Percentiles rank a stretch among this genome's conserved stretches.
Conservation (phyloP, 208 protist species). For the Leishmania mexicana region DNA sequence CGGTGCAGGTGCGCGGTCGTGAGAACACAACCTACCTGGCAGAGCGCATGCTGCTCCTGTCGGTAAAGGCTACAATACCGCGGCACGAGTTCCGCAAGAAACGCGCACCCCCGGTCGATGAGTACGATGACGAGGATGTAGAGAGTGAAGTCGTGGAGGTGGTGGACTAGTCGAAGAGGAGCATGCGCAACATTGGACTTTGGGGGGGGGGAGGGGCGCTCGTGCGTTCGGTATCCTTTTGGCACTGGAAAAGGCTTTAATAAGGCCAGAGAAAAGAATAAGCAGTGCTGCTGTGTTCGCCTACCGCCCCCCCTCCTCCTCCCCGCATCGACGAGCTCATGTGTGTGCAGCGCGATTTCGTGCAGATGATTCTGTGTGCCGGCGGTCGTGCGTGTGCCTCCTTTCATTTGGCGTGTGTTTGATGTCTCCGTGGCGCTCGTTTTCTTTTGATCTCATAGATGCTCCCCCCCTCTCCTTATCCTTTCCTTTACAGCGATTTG, state of each 20-base stretch:
- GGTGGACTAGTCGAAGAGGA: not conserved
- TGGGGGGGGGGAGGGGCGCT: not conserved
- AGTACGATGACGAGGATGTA: not conserved
- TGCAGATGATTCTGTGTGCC: not conserved
- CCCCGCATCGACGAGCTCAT: not conserved
- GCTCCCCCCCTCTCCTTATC: not conserved
- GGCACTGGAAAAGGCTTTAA: not conserved
- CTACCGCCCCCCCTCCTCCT: not conserved
- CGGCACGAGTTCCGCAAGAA: constrained; percentile 10
- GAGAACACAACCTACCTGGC: constrained; percentile 71
- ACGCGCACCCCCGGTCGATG: not conserved
- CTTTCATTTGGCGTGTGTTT: not conserved
- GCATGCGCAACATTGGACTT: not conserved
- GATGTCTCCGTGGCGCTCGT: not conserved
- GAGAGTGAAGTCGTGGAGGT: constrained; percentile 9
- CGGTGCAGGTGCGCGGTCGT: constrained; percentile 57
- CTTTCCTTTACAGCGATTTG: not conserved
- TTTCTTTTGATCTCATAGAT: not conserved
- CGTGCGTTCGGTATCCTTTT: not conserved
- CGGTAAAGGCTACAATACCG: constrained; percentile 38
- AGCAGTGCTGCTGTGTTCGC: not conserved
- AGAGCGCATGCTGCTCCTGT: constrained; percentile 80
- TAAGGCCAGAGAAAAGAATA: not conserved
- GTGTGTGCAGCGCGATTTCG: not conserved
- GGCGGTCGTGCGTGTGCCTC: not conserved